A percentile compares a stretch with the other conserved stretches of the same genome.
phyloP scores from a whole-genome alignment of 768 basidiomycete genomes.

The Boletus patriciae region DNA sequence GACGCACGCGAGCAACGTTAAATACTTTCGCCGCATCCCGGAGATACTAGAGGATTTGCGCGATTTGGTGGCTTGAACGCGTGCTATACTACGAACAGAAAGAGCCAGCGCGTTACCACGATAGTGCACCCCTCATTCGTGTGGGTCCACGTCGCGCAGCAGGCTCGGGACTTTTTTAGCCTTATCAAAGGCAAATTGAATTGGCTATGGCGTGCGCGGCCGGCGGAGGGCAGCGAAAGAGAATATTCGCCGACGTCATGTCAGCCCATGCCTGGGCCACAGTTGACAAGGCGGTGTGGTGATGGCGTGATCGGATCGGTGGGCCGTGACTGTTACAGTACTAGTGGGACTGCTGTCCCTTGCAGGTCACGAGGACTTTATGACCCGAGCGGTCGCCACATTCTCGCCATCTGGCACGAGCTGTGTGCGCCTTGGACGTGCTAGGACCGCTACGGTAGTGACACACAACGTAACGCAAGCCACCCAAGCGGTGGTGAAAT shows the following conservation, averaged over 20 bases:
- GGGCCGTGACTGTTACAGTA: not conserved
- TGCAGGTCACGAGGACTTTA: not conserved
- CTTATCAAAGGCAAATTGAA: conserved; percentile 4
- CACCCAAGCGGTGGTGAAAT: not conserved
- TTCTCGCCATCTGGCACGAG: conserved; percentile 9
- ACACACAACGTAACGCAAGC: conserved; percentile 1
- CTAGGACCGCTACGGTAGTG: not conserved
- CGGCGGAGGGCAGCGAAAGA: not conserved
- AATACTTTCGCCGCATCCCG: not conserved
- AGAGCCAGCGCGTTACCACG: not conserved
- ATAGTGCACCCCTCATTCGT: not conserved
- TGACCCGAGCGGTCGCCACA: conserved; percentile 12
- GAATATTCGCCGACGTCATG: not conserved
- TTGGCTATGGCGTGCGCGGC: not conserved
- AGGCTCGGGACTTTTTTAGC: not conserved
- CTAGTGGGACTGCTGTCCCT: not conserved
- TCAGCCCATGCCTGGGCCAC: not conserved
- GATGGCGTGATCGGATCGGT: conserved; percentile 14
- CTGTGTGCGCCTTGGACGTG: not conserved
- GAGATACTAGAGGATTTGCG: not conserved
- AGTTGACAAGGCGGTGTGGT: not conserved
- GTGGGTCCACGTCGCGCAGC: not conserved
- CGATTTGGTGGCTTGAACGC: not conserved
- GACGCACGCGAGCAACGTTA: not conserved
- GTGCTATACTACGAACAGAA: too few relatives aligned